Base-by-base conservation (phyloP, 495 filamentous ascomycete species). In the Penicillium lividum region DNA sequence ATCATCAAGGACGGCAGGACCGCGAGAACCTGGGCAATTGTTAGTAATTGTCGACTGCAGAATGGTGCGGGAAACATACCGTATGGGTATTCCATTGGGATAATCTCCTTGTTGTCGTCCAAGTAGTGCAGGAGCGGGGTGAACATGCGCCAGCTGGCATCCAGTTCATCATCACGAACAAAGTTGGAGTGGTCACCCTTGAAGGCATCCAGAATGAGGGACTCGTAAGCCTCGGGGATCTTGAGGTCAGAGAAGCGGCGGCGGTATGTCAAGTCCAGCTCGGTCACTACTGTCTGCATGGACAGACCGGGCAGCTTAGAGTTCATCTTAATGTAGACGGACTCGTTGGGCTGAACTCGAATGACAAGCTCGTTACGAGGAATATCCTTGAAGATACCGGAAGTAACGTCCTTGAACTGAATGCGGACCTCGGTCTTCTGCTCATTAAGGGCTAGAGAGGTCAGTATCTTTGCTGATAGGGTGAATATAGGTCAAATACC, bases 281-380 rank as follows among this genome's bases (percentile, higher is more conserved):
- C 95, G 46, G 95, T 99, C 61, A 97, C 93, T 22, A 97, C 95
- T 15, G 95, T 99, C 83, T 99, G 95, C 94, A 97, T 99, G 77
- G 91, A 97, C 68, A 99, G 80, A 67, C 95, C 95, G 25, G 95
- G 95, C 51, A 98, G 81, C 82, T 99, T 99, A 9, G 93, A 97
- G 87, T 99, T 99, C 95, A 98, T 99, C 87, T 99, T 99, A 77
- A 97, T 97, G 81, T 99, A 99, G 61, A 99, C 92, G 66, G 89
- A 93, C 81, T 99, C 95, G 77, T 99, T 99, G 62, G 95, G 95
- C 78, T 99, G 95, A 58, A 99, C 95, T 59, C 95, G 92, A 79
- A 99, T 97, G 65, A 99, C 95, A 56, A 99, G 88, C 79, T 99
- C 95, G 81, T 99, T 99, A 50, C 95, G 89, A 51, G 95, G 95